phyloP scores from a whole-genome alignment of 148 eudicot genomes.

The Silene uniflora region DNA sequence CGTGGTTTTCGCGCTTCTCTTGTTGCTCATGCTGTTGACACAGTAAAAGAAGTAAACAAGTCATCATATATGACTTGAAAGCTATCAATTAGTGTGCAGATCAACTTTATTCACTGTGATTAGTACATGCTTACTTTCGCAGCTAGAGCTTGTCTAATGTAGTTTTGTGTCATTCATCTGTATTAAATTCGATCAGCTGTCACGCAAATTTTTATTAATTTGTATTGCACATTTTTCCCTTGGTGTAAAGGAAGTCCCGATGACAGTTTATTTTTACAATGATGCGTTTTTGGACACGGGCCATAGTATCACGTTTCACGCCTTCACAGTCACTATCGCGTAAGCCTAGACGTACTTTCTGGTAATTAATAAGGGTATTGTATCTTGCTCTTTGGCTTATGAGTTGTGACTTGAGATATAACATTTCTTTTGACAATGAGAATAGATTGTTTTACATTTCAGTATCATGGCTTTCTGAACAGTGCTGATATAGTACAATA shows the following conservation, averaged over 20 bases:
- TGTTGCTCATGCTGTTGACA: conserved; percentile 36
- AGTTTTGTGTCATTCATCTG: neutral
- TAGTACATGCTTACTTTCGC: neutral
- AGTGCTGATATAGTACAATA: too few relatives aligned
- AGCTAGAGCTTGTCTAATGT: neutral
- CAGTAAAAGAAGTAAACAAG: neutral
- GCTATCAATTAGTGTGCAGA: conserved; percentile 14
- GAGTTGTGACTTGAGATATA: too few relatives aligned
- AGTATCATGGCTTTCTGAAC: too few relatives aligned
- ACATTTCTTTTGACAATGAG: too few relatives aligned
- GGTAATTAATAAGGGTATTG: too few relatives aligned
- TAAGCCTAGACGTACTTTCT: too few relatives aligned
- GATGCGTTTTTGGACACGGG: neutral
- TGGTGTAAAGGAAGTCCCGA: neutral
- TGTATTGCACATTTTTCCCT: neutral
- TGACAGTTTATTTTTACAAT: neutral
- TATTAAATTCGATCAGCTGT: neutral
- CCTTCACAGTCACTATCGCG: too few relatives aligned
- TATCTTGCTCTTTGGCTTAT: too few relatives aligned
- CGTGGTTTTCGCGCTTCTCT: conserved; percentile 35
- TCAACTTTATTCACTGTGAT: neutral
- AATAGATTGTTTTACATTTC: too few relatives aligned
- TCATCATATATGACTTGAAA: neutral
- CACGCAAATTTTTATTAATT: neutral
- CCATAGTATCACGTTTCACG: too few relatives aligned